Evolutionary conservation across 1,284 basidiomycete species (phyloP).

Genomic region (Athelia psychrophila): DNA sequence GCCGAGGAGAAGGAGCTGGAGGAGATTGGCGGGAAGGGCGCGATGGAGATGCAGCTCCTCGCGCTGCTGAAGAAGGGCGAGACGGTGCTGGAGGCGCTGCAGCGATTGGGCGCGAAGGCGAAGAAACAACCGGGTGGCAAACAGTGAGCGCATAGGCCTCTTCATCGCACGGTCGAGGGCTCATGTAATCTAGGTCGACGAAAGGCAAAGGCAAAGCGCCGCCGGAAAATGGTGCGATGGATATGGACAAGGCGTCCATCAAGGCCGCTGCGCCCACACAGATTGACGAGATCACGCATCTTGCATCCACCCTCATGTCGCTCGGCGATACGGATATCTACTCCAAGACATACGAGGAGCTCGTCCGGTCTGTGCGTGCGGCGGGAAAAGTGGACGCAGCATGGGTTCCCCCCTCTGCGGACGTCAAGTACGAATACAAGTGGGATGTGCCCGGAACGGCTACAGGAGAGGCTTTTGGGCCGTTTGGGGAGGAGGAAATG

Average conservation of each 20-base stretch:
- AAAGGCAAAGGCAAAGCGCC: conserved; percentile 34
- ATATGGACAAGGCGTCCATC: conserved; percentile 38
- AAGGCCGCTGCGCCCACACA: conserved; percentile 39
- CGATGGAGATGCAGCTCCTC: conserved; percentile 69
- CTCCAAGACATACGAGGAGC: conserved; percentile 78
- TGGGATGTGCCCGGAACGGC: conserved; percentile 60
- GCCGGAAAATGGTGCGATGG: conserved; percentile 35
- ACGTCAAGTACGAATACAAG: conserved; percentile 74
- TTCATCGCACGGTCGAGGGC: conserved; percentile 5
- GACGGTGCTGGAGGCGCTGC: conserved; percentile 86
- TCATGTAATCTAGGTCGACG: conserved; percentile 6
- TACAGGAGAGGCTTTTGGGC: conserved; percentile 63
- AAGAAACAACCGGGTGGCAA: conserved; percentile 54
- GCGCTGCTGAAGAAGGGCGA: conserved; percentile 84
- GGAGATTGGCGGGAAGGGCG: conserved; percentile 64
- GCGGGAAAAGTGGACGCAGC: conserved; percentile 63
- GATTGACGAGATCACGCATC: conserved; percentile 77
- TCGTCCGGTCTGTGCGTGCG: conserved; percentile 70
- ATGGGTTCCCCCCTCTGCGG: conserved; percentile 78
- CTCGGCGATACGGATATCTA: conserved; percentile 83
- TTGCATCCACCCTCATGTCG: conserved; percentile 80
- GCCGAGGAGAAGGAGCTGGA: conserved; percentile 72
- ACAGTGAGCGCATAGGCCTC: conserved; percentile 31
- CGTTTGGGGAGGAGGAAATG: conserved; percentile 75
- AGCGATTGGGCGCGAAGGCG: conserved; percentile 74